Conservation (phyloP, 169 alveolate genomes). For the Plasmodium vinckei region DNA sequence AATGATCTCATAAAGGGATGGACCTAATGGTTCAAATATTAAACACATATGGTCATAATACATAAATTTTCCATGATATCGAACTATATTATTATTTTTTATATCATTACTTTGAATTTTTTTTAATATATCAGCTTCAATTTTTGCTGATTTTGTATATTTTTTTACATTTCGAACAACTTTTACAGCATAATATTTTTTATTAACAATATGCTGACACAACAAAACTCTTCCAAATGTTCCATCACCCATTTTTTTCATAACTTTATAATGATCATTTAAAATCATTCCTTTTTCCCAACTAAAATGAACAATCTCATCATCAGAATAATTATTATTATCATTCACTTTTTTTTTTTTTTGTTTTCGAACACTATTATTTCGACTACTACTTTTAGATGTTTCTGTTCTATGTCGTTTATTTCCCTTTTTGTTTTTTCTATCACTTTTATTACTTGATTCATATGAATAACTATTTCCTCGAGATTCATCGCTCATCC, state of each 20-base stretch:
- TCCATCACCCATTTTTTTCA: conserved; percentile 95
- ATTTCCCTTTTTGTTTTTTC: conserved; percentile 46
- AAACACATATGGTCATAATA: conserved; percentile 92
- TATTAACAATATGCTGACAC: conserved; percentile 88
- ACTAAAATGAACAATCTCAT: conserved; percentile 79
- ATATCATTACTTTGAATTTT: conserved; percentile 86
- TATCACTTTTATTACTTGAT: conserved; percentile 6
- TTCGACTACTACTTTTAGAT: conserved; percentile 5
- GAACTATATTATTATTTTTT: conserved; percentile 92
- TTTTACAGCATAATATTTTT: conserved; percentile 92
- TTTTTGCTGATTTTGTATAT: conserved; percentile 96
- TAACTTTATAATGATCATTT: conserved; percentile 88
- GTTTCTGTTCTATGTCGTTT: conserved; percentile 20
- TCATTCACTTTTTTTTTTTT: conserved; percentile 73
- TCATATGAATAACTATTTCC: conserved; percentile 5
- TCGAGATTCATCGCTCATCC: neutral
- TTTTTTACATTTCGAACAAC: conserved; percentile 94
- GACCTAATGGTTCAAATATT: conserved; percentile 97
- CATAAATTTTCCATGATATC: conserved; percentile 91
- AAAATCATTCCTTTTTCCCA: conserved; percentile 86
- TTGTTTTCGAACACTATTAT: conserved; percentile 6
- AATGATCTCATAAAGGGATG: conserved; percentile 95
- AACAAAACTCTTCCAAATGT: conserved; percentile 98
- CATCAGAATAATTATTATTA: conserved; percentile 58
- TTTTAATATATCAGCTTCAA: conserved; percentile 95